A percentile compares a stretch with the other conserved stretches of the same genome.
Evolutionary conservation across 2,329 filamentous ascomycete species (phyloP).

Genomic region (Pseudogymnoascus sp.): DNA sequence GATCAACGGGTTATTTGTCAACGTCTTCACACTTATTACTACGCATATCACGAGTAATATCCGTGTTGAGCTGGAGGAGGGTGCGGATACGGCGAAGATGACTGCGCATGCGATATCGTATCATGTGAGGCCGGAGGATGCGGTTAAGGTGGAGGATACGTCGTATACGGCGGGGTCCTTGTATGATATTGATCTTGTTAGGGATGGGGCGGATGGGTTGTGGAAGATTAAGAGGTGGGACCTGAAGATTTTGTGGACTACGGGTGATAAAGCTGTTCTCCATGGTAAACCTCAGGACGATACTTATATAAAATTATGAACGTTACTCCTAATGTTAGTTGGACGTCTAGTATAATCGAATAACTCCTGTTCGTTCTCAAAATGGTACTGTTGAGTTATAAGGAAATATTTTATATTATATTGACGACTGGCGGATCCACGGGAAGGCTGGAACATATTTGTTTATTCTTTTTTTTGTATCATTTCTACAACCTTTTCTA

Average conservation of each 20-base stretch:
- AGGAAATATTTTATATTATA: background rate
- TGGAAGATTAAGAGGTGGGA: constrained; percentile 30
- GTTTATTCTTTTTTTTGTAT: background rate
- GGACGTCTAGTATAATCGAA: background rate
- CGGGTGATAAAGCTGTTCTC: constrained; percentile 20
- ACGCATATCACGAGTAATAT: constrained; percentile 28
- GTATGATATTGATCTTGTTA: constrained; percentile 27
- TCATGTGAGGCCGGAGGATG: constrained; percentile 24
- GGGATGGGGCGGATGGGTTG: constrained; percentile 22
- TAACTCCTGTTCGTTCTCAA: background rate
- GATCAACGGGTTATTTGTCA: constrained; percentile 15
- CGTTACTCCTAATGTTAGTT: background rate
- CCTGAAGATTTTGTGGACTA: constrained; percentile 26
- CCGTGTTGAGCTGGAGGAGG: constrained; percentile 23
- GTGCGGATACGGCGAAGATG: constrained; percentile 21
- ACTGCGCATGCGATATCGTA: constrained; percentile 23
- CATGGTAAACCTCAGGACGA: background rate
- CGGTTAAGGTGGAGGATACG: constrained; percentile 18
- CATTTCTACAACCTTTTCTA: background rate
- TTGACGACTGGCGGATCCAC: background rate
- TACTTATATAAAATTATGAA: background rate
- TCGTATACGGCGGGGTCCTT: constrained; percentile 22
- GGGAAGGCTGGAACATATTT: background rate
- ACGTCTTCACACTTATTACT: constrained; percentile 22
- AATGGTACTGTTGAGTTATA: background rate